A percentile compares a stretch with the other conserved stretches of the same genome.
Conservation (phyloP, 2,329 filamentous ascomycete species). For the Aureobasidium melanogenum region DNA sequence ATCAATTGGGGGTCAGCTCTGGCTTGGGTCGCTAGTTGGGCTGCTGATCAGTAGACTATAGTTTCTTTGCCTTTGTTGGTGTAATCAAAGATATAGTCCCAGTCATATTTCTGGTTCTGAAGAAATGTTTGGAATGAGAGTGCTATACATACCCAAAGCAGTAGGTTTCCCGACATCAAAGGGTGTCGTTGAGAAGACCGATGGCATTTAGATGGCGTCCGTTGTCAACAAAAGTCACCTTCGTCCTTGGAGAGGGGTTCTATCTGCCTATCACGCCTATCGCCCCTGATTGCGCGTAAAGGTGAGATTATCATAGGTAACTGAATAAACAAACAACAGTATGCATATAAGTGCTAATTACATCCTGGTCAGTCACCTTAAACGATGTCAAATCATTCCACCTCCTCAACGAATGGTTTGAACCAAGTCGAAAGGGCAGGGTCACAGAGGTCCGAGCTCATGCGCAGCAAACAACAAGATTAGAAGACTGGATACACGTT, state of each 20-base stretch:
- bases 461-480: not conserved
- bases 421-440: not conserved
- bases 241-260: not conserved
- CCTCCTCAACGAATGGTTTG: not conserved
- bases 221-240: not conserved
- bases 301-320: not conserved
- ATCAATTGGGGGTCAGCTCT: constrained; percentile 12
- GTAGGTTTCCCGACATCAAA: not conserved
- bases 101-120: not conserved
- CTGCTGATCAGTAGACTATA: constrained; percentile 3
- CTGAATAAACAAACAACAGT: not conserved
- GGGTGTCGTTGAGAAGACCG: not conserved
- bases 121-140: not conserved
- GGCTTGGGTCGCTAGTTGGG: constrained; percentile 12
- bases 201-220: not conserved
- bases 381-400: not conserved
- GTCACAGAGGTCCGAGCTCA: not conserved
- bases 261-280: not conserved
- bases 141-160: not conserved
- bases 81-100: not conserved
- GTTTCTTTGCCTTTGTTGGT: not conserved
- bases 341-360: not conserved
- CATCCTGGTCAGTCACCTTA: not conserved
- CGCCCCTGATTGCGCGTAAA: not conserved
- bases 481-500: not conserved